Percentiles rank a stretch among this genome's conserved stretches.
phyloP scores from a whole-genome alignment of 768 basidiomycete species.

The Hortiboletus campestris region DNA sequence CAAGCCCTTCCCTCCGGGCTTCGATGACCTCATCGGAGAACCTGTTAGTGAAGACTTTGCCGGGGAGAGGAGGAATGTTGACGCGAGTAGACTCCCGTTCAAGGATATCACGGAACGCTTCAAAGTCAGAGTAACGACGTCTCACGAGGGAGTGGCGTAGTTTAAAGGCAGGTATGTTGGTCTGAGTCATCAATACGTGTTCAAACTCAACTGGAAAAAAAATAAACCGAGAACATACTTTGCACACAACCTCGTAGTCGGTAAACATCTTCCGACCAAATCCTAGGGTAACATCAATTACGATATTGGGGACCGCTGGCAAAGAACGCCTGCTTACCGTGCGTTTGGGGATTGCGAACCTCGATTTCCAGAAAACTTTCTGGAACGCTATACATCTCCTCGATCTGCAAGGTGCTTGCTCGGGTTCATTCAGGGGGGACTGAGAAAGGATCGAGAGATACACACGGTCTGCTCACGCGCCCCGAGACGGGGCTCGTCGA shows the following conservation, averaged over 20 bases:
- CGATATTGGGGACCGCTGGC: neutral
- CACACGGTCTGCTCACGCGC: constrained; percentile 60
- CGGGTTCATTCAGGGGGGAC: constrained; percentile 30
- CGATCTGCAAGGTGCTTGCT: constrained; percentile 59
- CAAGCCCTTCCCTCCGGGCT: constrained; percentile 84
- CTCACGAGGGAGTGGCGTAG: constrained; percentile 89
- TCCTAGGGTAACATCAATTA: constrained; percentile 38
- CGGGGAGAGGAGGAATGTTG: constrained; percentile 95
- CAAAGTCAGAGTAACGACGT: constrained; percentile 89
- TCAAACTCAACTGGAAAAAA: constrained; percentile 6
- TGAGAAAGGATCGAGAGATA: constrained; percentile 2
- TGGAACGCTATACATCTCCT: constrained; percentile 98
- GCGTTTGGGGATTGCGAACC: constrained; percentile 94
- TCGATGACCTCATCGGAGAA: constrained; percentile 99
- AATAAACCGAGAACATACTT: constrained; percentile 46
- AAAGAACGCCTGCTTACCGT: constrained; percentile 50
- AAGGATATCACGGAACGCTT: constrained; percentile 96
- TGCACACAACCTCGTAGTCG: constrained; percentile 98
- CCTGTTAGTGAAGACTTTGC: constrained; percentile 97
- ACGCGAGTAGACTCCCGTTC: constrained; percentile 96
- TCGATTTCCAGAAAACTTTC: constrained; percentile 98
- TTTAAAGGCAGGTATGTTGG: constrained; percentile 99
- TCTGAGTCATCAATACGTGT: constrained; percentile 44
- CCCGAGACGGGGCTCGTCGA: constrained; percentile 50
- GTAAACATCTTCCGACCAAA: constrained; percentile 99